Conservation (phyloP, 805 yeast species). For the Wickerhamomyces canadensis region DNA sequence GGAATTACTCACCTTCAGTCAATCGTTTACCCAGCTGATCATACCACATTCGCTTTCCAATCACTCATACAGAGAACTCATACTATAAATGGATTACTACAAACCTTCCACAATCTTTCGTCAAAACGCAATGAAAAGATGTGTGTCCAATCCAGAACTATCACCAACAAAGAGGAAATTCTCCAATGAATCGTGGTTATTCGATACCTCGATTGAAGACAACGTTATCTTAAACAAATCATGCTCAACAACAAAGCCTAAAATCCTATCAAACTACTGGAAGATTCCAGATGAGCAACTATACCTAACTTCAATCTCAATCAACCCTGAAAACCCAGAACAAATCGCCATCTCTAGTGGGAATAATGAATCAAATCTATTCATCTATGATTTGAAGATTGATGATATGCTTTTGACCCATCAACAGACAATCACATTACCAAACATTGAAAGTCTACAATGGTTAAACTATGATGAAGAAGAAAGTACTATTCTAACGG, state of each 20-base stretch:
- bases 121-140: conserved; percentile 22
- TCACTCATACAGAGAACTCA: not conserved
- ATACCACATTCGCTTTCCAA: not conserved
- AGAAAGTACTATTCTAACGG: conserved; percentile 50
- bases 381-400: conserved; percentile 42
- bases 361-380: conserved; percentile 38
- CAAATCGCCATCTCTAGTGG: conserved; percentile 52
- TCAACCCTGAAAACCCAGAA: conserved; percentile 21
- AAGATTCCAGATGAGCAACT: conserved; percentile 28
- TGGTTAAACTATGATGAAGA: conserved; percentile 41
- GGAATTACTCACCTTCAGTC: not conserved
- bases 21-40: not conserved
- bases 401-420: conserved; percentile 42
- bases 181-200: conserved; percentile 20
- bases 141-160: conserved; percentile 11
- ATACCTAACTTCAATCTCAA: conserved; percentile 40
- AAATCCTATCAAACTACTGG: conserved; percentile 25
- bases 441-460: conserved; percentile 46
- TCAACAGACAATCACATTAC: conserved; percentile 52
- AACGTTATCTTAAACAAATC: conserved; percentile 32
- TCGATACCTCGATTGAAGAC: conserved; percentile 21
- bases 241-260: conserved; percentile 34
- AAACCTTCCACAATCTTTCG: conserved; percentile 22
- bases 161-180: conserved; percentile 4
- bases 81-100: conserved; percentile 17